Evolutionary conservation across 495 filamentous ascomycete genomes (phyloP).

Genomic region (Chaetomium cochliodes): DNA sequence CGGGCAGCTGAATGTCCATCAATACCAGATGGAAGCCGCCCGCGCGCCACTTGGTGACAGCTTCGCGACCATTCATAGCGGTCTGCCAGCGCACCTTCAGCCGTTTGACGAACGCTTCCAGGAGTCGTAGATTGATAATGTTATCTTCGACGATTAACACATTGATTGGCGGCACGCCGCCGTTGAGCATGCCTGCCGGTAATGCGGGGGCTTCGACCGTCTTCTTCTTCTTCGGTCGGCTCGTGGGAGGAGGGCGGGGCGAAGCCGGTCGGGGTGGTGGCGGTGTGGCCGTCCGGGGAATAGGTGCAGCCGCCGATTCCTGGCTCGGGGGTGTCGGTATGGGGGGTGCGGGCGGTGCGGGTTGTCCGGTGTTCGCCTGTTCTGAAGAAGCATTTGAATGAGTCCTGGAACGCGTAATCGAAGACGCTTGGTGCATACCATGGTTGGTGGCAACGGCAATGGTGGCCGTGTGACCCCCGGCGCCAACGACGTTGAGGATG

Average conservation of each 20-base stretch:
- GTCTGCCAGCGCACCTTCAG: slow-evolving; percentile 98
- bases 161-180: slow-evolving; percentile 91
- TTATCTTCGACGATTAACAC: slow-evolving; percentile 98
- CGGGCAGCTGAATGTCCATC: slow-evolving; percentile 97
- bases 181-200: slow-evolving; percentile 69
- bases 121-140: slow-evolving; percentile 87
- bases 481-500: slow-evolving; percentile 44
- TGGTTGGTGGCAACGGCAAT: slow-evolving; percentile 28
- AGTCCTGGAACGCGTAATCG: slow-evolving; percentile 47
- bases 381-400: slow-evolving; percentile 54
- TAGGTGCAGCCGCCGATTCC: slow-evolving; percentile 27
- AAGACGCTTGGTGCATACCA: slow-evolving; percentile 35
- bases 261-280: slow-evolving; percentile 62
- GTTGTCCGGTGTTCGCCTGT: slow-evolving; percentile 36
- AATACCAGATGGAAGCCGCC: slow-evolving; percentile 97
- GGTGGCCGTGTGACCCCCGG: slow-evolving; percentile 27
- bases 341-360: slow-evolving; percentile 49
- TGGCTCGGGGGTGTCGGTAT: slow-evolving; percentile 58
- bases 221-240: slow-evolving; percentile 57
- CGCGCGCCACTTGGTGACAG: slow-evolving; percentile 84
- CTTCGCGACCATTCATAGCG: slow-evolving; percentile 89
- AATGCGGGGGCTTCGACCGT: slow-evolving; percentile 49
- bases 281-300: slow-evolving; percentile 48
- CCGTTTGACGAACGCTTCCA: slow-evolving; percentile 95
- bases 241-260: slow-evolving; percentile 47